A percentile compares a stretch with the other conserved stretches of the same genome.
phyloP scores from a whole-genome alignment of 352 stramenopile species.

The Globisporangium nunn region DNA sequence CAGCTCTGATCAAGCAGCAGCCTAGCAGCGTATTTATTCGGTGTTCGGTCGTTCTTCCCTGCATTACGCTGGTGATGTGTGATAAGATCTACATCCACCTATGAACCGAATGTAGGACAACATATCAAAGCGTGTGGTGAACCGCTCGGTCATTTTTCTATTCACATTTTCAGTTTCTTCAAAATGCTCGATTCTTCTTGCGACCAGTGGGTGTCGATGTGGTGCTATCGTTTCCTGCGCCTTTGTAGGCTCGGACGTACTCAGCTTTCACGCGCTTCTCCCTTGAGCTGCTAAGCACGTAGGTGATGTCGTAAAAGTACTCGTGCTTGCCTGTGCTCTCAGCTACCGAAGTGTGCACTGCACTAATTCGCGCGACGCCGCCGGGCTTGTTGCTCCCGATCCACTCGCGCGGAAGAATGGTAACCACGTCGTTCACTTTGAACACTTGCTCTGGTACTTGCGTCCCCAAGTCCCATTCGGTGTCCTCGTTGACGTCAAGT shows the following conservation, averaged over 20 bases:
- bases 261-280: slow-evolving; percentile 55
- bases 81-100: too few species aligned
- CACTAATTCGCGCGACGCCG: slow-evolving; percentile 50
- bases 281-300: slow-evolving; percentile 43
- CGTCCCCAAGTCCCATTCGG: slow-evolving; percentile 20
- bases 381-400: slow-evolving; percentile 63
- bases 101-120: too few species aligned
- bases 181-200: slow-evolving; percentile 5
- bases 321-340: slow-evolving; percentile 10
- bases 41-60: too few species aligned
- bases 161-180: not conserved
- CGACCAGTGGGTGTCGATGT: not conserved
- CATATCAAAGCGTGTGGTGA: too few species aligned
- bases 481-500: slow-evolving; percentile 40
- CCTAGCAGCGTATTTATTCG: slow-evolving; percentile 2
- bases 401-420: slow-evolving; percentile 48
- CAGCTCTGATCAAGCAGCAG: slow-evolving; percentile 1
- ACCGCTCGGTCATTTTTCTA: not conserved
- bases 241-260: slow-evolving; percentile 38
- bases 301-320: slow-evolving; percentile 59
- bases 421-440: slow-evolving; percentile 41
- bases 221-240: not conserved
- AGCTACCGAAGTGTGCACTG: slow-evolving; percentile 25
- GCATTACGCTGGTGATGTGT: too few species aligned
- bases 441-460: slow-evolving; percentile 26